These are phyloP conservation scores for Macrolepiota dolichaula DNA, from an alignment of 768 basidiomycete species.

Conservation along the genomic window DNA sequence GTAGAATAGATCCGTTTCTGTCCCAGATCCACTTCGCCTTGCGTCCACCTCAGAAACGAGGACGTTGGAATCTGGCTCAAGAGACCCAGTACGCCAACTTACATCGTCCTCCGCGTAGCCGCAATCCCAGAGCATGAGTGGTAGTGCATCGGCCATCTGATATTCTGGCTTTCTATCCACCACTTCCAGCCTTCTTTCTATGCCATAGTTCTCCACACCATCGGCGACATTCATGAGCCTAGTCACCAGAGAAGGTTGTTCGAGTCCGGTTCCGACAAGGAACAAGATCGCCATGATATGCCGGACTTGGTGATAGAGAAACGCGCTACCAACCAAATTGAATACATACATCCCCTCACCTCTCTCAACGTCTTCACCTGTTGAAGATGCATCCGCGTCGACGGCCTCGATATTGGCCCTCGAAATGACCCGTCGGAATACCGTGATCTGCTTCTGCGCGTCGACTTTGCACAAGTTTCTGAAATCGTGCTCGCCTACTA, in stretches of 20 bases:
- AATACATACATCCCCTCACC: slow-evolving; percentile 11
- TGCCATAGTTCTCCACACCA: slow-evolving; percentile 30
- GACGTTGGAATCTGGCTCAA: slow-evolving; percentile 29
- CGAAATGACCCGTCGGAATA: slow-evolving; percentile 53
- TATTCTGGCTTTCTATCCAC: slow-evolving; percentile 82
- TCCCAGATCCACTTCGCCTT: slow-evolving; percentile 18
- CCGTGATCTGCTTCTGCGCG: slow-evolving; percentile 40
- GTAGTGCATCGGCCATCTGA: slow-evolving; percentile 90
- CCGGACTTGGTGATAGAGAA: slow-evolving; percentile 75
- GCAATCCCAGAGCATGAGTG: slow-evolving; percentile 91
- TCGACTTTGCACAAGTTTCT: slow-evolving; percentile 95
- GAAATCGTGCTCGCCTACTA: slow-evolving; percentile 95
- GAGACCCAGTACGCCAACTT: slow-evolving; percentile 62
- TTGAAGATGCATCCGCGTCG: background rate
- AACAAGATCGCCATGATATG: slow-evolving; percentile 19
- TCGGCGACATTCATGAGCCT: slow-evolving; percentile 70
- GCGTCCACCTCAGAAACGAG: slow-evolving; percentile 15
- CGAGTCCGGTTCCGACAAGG: slow-evolving; percentile 16
- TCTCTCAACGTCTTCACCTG: background rate
- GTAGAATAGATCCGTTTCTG: slow-evolving; percentile 36
- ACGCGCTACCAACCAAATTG: slow-evolving; percentile 79
- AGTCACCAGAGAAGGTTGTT: slow-evolving; percentile 69
- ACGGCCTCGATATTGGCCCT: slow-evolving; percentile 13
- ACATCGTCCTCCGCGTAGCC: slow-evolving; percentile 65
- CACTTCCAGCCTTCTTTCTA: slow-evolving; percentile 24